Conservation (phyloP, 352 stramenopile genomes). For the Phytophthora pini region DNA sequence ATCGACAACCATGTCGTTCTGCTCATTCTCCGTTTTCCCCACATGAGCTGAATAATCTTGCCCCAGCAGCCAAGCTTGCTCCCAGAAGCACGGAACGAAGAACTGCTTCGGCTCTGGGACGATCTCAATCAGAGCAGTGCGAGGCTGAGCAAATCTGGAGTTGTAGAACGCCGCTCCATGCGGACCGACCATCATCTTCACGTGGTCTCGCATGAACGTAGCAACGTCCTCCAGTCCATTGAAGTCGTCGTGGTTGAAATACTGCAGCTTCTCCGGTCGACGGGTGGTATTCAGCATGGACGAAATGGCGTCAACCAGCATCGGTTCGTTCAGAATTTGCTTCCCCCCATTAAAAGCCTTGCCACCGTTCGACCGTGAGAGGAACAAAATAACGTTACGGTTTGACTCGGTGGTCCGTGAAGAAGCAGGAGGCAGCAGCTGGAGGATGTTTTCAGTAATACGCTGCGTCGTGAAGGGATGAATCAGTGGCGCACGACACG, state of each 20-base stretch:
- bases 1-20: slow-evolving; percentile 34
- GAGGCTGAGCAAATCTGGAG: slow-evolving; percentile 28
- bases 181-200: slow-evolving; percentile 42
- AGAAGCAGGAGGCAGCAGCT: slow-evolving; percentile 7
- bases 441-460: slow-evolving; percentile 39
- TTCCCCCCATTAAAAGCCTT: slow-evolving; percentile 29
- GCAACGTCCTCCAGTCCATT: slow-evolving; percentile 26
- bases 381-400: slow-evolving; percentile 34
- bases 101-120: slow-evolving; percentile 29
- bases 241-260: slow-evolving; percentile 35
- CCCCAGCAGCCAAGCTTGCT: slow-evolving; percentile 34
- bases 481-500: slow-evolving; percentile 36
- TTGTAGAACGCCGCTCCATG: slow-evolving; percentile 43
- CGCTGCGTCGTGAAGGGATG: slow-evolving; percentile 35
- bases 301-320: slow-evolving; percentile 29
- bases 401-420: slow-evolving; percentile 5
- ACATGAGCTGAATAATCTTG: slow-evolving; percentile 39
- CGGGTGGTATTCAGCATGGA: slow-evolving; percentile 17
- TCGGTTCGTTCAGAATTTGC: slow-evolving; percentile 30
- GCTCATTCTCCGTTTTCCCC: slow-evolving; percentile 8
- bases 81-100: slow-evolving; percentile 36
- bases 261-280: slow-evolving; percentile 25
- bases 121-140: slow-evolving; percentile 37
- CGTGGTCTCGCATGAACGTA: slow-evolving; percentile 31
- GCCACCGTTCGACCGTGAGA: slow-evolving; percentile 32